Evolutionary conservation across 2,329 filamentous ascomycete species (phyloP), one percentile per base, ranked within the genome.

Genomic region (Corniculantispora saksenae): DNA sequence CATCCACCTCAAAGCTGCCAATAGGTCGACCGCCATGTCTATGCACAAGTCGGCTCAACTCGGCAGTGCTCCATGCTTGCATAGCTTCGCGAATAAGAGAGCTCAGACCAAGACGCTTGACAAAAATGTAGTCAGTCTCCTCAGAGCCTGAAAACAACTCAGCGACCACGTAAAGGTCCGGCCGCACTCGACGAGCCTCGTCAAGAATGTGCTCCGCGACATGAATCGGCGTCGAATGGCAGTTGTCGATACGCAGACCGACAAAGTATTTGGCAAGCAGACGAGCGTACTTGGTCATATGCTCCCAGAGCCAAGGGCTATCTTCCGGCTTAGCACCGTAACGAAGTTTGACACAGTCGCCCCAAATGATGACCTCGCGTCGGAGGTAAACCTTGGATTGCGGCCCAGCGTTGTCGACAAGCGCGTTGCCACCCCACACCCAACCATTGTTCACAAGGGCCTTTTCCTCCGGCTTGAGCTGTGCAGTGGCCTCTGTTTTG

Each of bases 361-460:
- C 94, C 95, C 95, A 99, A 35, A 97, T 91, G 70, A 99, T 98
- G 67, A 99, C 93, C 77, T 99, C 93, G 70, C 95, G 88, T 61
- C 93, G 88, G n/a, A 99, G 85, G 73, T 99, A 99, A n/a, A 94
- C 93, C 64, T 90, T 89, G 10, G 94, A 97, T 55, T 91, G 83
- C 0, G 93, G 91, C 0, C 96, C 96, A 35, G 95, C 95, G 73
- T 98, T 95, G 79, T 99, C 95, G 51, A 92, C 85, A 78, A 98
- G 86, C 1, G 95, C 94, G 78, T 98, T 96, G 7, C 94, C 94
- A 66, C 92, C 94, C 95, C 95, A 99, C 10, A 99, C 94, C 95
- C 95, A 99, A 51, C 95, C 95, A 74, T 99, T 99, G 79, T 98
- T 98, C 48, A 90, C 94, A 60, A 99, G 80, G 2, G 92, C 92